Evolutionary conservation across 2,329 filamentous ascomycete species (phyloP).

Genomic region (Endothia cerciana): DNA sequence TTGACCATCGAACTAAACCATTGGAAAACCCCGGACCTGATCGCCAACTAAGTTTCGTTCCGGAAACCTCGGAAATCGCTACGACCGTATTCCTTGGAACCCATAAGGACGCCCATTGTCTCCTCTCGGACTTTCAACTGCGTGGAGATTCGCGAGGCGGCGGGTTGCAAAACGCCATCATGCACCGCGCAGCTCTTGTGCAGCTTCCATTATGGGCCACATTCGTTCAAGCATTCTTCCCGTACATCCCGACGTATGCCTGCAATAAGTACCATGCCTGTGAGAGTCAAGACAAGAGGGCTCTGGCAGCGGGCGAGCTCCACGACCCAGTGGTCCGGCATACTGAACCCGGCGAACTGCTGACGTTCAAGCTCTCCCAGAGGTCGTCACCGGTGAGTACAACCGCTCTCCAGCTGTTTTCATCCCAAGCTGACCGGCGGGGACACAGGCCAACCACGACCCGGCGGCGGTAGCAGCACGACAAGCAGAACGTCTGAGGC

Average conservation of each 20-base stretch:
- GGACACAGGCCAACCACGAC: neutral
- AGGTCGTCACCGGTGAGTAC: conserved; percentile 41
- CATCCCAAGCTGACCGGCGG: neutral
- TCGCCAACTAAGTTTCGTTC: neutral
- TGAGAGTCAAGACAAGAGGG: conserved; percentile 32
- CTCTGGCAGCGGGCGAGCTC: conserved; percentile 24
- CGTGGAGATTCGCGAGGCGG: neutral
- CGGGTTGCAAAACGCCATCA: conserved; percentile 35
- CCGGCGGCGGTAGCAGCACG: conserved; percentile 43
- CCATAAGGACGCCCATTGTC: neutral
- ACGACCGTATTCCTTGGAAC: neutral
- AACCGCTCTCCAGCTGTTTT: neutral
- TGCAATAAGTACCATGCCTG: conserved; percentile 37
- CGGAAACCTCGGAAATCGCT: neutral
- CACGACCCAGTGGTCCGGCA: neutral
- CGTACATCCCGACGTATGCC: conserved; percentile 43
- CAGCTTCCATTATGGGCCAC: conserved; percentile 54
- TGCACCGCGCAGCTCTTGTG: conserved; percentile 47
- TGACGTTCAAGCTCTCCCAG: conserved; percentile 49
- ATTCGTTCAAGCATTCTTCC: conserved; percentile 52
- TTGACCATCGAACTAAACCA: neutral
- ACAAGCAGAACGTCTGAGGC: conserved; percentile 43
- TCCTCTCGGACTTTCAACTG: conserved; percentile 4
- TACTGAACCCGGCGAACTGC: conserved; percentile 22
- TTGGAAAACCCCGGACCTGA: neutral